Evolutionary conservation across 2,329 filamentous ascomycete species (phyloP).

Genomic region (Colletotrichum gloeosporioides): DNA sequence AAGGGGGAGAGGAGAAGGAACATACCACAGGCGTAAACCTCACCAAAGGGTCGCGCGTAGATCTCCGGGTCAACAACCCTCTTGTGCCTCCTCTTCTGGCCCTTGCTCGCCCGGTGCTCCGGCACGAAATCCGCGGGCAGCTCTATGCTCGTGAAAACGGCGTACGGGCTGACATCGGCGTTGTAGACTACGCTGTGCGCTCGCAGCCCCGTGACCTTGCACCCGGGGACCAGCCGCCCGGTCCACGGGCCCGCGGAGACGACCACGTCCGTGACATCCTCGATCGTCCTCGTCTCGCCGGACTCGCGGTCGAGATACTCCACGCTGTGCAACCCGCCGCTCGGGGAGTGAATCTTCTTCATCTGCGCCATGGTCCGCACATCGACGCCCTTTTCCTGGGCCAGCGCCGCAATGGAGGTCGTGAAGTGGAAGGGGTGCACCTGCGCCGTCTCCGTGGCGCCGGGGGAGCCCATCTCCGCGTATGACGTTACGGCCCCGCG

Average conservation of each 20-base stretch:
- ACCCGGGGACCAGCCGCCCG: conserved; percentile 58
- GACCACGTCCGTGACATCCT: conserved; percentile 57
- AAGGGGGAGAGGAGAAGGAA: not conserved
- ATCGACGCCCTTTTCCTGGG: conserved; percentile 70
- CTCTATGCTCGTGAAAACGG: conserved; percentile 85
- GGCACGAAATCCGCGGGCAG: conserved; percentile 70
- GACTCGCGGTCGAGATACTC: conserved; percentile 59
- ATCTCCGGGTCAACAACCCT: conserved; percentile 85
- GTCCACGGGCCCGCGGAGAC: conserved; percentile 70
- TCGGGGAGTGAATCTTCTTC: conserved; percentile 64
- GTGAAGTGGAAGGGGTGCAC: conserved; percentile 95
- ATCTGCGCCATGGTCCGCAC: conserved; percentile 72
- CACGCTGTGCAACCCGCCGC: conserved; percentile 63
- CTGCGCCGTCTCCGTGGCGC: conserved; percentile 82
- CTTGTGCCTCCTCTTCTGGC: conserved; percentile 58
- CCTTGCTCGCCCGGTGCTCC: conserved; percentile 50
- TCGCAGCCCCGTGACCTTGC: conserved; percentile 62
- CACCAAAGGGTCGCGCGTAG: conserved; percentile 86
- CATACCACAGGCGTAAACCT: conserved; percentile 89
- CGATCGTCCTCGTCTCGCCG: conserved; percentile 38
- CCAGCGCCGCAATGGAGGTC: conserved; percentile 79
- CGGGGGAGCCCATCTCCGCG: conserved; percentile 77
- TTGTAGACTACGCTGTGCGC: conserved; percentile 72
- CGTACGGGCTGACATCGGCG: conserved; percentile 72
- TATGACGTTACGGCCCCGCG: conserved; percentile 71